phyloP scores from a whole-genome alignment of 2,329 filamentous ascomycete species.

The Colletotrichum abscissum region DNA sequence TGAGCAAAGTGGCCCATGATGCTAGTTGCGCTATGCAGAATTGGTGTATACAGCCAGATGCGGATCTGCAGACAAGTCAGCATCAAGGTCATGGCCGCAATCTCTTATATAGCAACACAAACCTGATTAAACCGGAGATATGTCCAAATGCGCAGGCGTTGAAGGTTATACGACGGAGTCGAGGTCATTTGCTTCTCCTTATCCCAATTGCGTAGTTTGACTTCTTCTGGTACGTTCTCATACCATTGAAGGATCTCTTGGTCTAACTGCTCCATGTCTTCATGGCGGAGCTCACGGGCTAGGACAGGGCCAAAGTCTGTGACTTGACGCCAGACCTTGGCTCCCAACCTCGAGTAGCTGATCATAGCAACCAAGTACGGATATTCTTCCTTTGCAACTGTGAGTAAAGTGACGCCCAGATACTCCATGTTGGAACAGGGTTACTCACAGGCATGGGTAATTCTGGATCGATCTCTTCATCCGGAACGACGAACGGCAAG shows the following conservation, averaged over 20 bases:
- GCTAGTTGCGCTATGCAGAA: slow-evolving; percentile 85
- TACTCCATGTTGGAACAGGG: neutral
- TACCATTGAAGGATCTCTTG: slow-evolving; percentile 91
- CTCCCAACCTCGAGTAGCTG: slow-evolving; percentile 82
- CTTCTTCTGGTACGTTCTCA: slow-evolving; percentile 73
- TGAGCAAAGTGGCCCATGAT: slow-evolving; percentile 81
- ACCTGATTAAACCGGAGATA: slow-evolving; percentile 87
- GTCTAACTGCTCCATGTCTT: slow-evolving; percentile 84
- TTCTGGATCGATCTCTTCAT: slow-evolving; percentile 84
- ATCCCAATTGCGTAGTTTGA: slow-evolving; percentile 70
- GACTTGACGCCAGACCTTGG: slow-evolving; percentile 87
- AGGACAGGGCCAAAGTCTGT: slow-evolving; percentile 72
- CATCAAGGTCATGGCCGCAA: too few relatives aligned
- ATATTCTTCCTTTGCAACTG: slow-evolving; percentile 54
- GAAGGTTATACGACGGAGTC: slow-evolving; percentile 71
- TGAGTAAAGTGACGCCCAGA: slow-evolving; percentile 34
- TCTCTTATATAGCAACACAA: slow-evolving; percentile 24
- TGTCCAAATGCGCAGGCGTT: slow-evolving; percentile 83
- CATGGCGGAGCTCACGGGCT: slow-evolving; percentile 73
- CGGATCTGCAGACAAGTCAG: slow-evolving; percentile 65
- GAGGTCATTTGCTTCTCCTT: slow-evolving; percentile 63
- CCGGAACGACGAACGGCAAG: slow-evolving; percentile 85
- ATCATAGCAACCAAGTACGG: slow-evolving; percentile 89
- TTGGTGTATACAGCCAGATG: slow-evolving; percentile 87
- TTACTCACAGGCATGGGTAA: slow-evolving; percentile 80